Conservation (phyloP, 2,329 filamentous ascomycete species). For the Penicillium sp. region DNA sequence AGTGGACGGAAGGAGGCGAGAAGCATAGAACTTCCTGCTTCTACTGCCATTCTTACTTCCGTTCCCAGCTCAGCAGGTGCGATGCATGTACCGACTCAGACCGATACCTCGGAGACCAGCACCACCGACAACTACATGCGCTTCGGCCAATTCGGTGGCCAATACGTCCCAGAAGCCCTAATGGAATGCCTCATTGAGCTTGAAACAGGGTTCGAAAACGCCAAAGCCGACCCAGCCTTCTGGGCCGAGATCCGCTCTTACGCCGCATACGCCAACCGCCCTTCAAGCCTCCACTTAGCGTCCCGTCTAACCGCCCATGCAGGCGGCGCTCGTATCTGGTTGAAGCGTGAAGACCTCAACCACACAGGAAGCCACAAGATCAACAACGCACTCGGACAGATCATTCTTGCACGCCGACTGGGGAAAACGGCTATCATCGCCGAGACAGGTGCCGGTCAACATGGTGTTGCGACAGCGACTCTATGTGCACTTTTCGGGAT, state of each 20-base stretch:
- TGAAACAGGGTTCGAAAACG: slow-evolving; percentile 82
- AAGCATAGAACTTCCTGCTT: slow-evolving; percentile 38
- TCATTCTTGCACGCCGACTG: slow-evolving; percentile 80
- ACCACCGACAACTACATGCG: slow-evolving; percentile 41
- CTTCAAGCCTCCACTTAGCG: slow-evolving; percentile 83
- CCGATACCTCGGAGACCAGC: neutral
- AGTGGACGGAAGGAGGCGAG: slow-evolving; percentile 50
- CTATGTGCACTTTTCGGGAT: slow-evolving; percentile 96
- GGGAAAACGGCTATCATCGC: slow-evolving; percentile 97
- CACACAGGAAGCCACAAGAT: slow-evolving; percentile 98
- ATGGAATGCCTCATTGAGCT: slow-evolving; percentile 91
- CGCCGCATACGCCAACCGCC: slow-evolving; percentile 91
- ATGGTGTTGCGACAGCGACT: slow-evolving; percentile 93
- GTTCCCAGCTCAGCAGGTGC: neutral
- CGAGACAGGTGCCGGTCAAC: slow-evolving; percentile 93
- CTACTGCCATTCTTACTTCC: neutral
- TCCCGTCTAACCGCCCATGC: slow-evolving; percentile 81
- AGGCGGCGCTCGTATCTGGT: slow-evolving; percentile 90
- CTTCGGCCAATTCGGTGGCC: slow-evolving; percentile 90
- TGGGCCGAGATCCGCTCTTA: slow-evolving; percentile 93
- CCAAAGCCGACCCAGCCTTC: slow-evolving; percentile 80
- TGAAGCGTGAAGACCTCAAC: slow-evolving; percentile 95
- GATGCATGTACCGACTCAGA: neutral
- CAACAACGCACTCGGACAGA: slow-evolving; percentile 93
- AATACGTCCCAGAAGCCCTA: slow-evolving; percentile 94